A percentile compares a stretch with the other conserved stretches of the same genome.
phyloP scores from a whole-genome alignment of 176 grass and related monocot genomes.

The Lolium perenne region DNA sequence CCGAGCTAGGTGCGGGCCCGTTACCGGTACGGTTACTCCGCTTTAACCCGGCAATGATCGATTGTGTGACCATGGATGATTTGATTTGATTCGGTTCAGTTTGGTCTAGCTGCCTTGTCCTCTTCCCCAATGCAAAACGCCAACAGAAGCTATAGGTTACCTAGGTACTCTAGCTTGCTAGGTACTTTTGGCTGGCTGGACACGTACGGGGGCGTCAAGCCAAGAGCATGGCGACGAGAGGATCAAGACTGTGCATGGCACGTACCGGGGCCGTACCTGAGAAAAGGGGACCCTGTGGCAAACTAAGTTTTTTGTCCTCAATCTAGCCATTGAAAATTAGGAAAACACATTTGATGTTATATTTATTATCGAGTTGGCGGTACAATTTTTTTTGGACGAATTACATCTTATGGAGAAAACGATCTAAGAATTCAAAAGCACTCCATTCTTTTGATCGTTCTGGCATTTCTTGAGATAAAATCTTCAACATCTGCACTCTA shows the following conservation, averaged over 20 bases:
- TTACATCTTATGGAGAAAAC: too few species aligned
- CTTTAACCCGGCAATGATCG: constrained; percentile 27
- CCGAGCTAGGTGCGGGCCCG: not conserved
- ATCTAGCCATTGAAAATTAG: too few species aligned
- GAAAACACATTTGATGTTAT: too few species aligned
- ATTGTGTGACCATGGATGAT: not conserved
- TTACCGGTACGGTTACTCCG: not conserved
- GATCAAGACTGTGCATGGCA: not conserved
- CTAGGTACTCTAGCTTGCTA: not conserved
- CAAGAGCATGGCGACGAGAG: not conserved
- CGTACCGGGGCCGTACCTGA: not conserved
- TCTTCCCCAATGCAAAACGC: not conserved
- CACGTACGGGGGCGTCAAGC: not conserved
- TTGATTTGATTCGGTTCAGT: not conserved
- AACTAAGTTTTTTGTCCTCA: too few species aligned
- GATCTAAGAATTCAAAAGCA: too few species aligned
- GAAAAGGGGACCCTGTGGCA: too few species aligned
- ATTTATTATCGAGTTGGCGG: too few species aligned
- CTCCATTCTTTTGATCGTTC: too few species aligned
- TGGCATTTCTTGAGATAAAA: too few species aligned
- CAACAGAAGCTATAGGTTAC: not conserved
- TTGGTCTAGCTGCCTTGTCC: not conserved
- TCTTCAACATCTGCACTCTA: too few species aligned
- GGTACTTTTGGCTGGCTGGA: not conserved
- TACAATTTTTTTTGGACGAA: too few species aligned